These are phyloP conservation scores for Priceomyces carsonii DNA, from an alignment of 805 yeast genomes.

Conservation along the genomic window DNA sequence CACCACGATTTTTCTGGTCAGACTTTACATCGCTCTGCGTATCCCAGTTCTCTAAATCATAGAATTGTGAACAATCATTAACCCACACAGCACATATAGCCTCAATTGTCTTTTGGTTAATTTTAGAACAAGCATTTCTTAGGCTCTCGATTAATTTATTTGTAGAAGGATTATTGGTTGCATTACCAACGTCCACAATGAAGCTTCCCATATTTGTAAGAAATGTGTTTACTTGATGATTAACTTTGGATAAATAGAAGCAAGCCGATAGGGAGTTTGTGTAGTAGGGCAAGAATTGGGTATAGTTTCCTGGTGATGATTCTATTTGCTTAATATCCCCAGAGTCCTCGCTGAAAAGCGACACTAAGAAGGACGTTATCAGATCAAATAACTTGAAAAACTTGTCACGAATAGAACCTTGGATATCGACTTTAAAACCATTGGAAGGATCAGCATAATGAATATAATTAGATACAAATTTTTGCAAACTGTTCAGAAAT, in stretches of 20 bases:
- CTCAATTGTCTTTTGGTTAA: slow-evolving; percentile 41
- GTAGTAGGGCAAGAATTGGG: slow-evolving; percentile 37
- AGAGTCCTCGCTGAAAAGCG: slow-evolving; percentile 28
- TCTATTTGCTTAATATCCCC: slow-evolving; percentile 31
- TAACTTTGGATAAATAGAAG: slow-evolving; percentile 32
- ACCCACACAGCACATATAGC: slow-evolving; percentile 46
- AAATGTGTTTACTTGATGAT: slow-evolving; percentile 24
- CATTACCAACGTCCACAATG: slow-evolving; percentile 34
- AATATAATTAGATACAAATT: slow-evolving; percentile 38
- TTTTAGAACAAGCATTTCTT: slow-evolving; percentile 28
- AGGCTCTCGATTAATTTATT: slow-evolving; percentile 36
- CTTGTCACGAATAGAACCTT: slow-evolving; percentile 26
- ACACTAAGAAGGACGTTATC: slow-evolving; percentile 24
- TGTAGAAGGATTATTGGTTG: slow-evolving; percentile 32
- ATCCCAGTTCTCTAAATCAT: slow-evolving; percentile 45
- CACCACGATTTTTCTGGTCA: slow-evolving; percentile 8
- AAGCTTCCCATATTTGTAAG: slow-evolving; percentile 33
- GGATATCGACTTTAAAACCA: slow-evolving; percentile 27
- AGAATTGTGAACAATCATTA: slow-evolving; percentile 45
- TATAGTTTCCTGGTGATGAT: slow-evolving; percentile 35
- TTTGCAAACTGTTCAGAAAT: slow-evolving; percentile 28
- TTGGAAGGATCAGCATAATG: slow-evolving; percentile 27
- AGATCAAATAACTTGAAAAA: slow-evolving; percentile 27
- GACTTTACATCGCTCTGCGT: slow-evolving; percentile 16
- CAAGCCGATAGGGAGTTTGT: slow-evolving; percentile 42